Conservation (phyloP, 805 yeast genomes). For the Candida wancherniae region DNA sequence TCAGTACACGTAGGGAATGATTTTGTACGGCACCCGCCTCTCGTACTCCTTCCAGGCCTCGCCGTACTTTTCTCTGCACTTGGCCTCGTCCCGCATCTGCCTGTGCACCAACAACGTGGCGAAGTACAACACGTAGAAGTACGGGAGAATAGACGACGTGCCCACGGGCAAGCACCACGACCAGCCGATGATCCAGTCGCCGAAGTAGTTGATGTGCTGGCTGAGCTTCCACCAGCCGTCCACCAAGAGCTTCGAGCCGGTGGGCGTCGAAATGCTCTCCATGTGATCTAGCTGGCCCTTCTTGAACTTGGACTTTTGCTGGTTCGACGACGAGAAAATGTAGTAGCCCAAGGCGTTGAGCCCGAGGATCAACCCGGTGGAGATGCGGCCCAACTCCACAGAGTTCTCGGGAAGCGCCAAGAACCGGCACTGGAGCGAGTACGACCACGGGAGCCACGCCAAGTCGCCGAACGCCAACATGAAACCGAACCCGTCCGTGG, state of each 20-base stretch:
- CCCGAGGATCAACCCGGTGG: conserved; percentile 36
- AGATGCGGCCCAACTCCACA: conserved; percentile 45
- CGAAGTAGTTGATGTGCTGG: conserved; percentile 92
- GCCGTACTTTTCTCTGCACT: conserved; percentile 84
- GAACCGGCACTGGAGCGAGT: conserved; percentile 81
- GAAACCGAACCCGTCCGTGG: conserved; percentile 95
- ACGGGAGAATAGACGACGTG: conserved; percentile 72
- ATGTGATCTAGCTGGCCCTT: conserved; percentile 68
- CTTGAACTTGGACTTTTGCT: conserved; percentile 80
- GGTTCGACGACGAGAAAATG: conserved; percentile 80
- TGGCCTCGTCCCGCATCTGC: conserved; percentile 86
- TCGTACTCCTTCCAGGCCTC: conserved; percentile 83
- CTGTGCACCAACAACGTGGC: conserved; percentile 80
- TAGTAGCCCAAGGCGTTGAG: conserved; percentile 64
- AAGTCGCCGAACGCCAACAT: conserved; percentile 95
- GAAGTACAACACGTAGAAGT: conserved; percentile 82
- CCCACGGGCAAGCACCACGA: conserved; percentile 94
- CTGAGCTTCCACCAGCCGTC: conserved; percentile 97
- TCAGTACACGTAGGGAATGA: conserved; percentile 80
- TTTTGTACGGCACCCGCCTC: conserved; percentile 76
- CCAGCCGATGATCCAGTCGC: conserved; percentile 90
- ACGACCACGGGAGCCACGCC: conserved; percentile 88
- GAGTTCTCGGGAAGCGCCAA: conserved; percentile 54
- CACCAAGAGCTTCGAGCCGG: conserved; percentile 73
- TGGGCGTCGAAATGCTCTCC: conserved; percentile 59